Evolutionary conservation across 805 yeast genomes (phyloP).

Genomic region (Yamadazyma paraphyllophila): DNA sequence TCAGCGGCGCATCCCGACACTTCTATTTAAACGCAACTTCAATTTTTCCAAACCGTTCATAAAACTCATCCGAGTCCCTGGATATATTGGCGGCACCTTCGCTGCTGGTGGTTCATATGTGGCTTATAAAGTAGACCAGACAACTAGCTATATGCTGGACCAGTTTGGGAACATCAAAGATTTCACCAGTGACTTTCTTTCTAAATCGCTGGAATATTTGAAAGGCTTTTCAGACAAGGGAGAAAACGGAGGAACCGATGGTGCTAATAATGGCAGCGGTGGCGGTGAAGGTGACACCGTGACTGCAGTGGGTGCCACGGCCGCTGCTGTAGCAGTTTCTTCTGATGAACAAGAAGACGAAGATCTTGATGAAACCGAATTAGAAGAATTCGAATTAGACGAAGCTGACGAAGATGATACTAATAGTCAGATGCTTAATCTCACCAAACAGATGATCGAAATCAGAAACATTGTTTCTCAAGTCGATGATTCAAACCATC

Average conservation of each 20-base stretch:
- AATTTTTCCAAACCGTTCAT: conserved; percentile 49
- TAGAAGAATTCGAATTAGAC: conserved; percentile 45
- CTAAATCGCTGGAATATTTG: conserved; percentile 45
- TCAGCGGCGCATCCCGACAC: not conserved
- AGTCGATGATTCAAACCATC: conserved; percentile 71
- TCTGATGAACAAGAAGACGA: conserved; percentile 29
- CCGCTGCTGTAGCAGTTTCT: conserved; percentile 40
- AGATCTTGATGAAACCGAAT: conserved; percentile 47
- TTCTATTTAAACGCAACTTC: conserved; percentile 23
- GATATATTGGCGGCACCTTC: conserved; percentile 81
- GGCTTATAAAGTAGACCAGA: conserved; percentile 89
- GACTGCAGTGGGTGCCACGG: conserved; percentile 49
- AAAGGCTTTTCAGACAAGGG: conserved; percentile 18
- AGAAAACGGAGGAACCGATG: conserved; percentile 11
- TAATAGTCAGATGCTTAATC: conserved; percentile 77
- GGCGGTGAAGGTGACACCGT: conserved; percentile 35
- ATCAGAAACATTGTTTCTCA: conserved; percentile 75
- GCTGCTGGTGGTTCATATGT: conserved; percentile 95
- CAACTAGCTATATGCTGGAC: conserved; percentile 67
- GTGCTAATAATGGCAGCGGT: conserved; percentile 14
- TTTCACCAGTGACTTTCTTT: conserved; percentile 53
- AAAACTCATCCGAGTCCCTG: conserved; percentile 63
- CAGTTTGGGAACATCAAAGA: conserved; percentile 62
- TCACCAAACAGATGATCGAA: conserved; percentile 96
- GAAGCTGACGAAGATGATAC: conserved; percentile 51